A percentile compares a stretch with the other conserved stretches of the same genome.
Conservation (phyloP, 805 yeast genomes). For the Candida khao-thaluensis region DNA sequence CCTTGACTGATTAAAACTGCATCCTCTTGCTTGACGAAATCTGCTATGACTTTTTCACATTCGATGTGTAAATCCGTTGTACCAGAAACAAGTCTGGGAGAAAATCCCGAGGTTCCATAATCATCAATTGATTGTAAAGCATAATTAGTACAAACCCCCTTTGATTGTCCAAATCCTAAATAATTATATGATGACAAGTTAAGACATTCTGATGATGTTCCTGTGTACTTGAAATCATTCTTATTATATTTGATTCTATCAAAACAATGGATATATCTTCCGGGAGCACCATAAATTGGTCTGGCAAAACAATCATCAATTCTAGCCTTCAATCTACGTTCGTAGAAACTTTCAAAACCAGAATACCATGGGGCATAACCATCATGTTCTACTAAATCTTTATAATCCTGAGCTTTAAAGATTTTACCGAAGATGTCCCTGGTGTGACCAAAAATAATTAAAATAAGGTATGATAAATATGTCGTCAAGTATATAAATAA, state of each 20-base stretch:
- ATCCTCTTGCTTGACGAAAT: slow-evolving; percentile 88
- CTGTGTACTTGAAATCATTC: slow-evolving; percentile 67
- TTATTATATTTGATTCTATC: slow-evolving; percentile 72
- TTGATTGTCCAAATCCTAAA: slow-evolving; percentile 94
- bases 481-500: slow-evolving; percentile 76
- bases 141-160: slow-evolving; percentile 83
- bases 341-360: slow-evolving; percentile 89
- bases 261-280: slow-evolving; percentile 79
- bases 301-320: slow-evolving; percentile 93
- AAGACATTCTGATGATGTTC: slow-evolving; percentile 72
- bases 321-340: slow-evolving; percentile 86
- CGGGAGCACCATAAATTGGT: slow-evolving; percentile 98
- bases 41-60: slow-evolving; percentile 77
- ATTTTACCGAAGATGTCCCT: slow-evolving; percentile 83
- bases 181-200: slow-evolving; percentile 91
- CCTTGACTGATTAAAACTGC: slow-evolving; percentile 90
- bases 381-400: slow-evolving; percentile 68
- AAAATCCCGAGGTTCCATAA: slow-evolving; percentile 76
- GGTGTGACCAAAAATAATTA: slow-evolving; percentile 86
- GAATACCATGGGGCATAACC: slow-evolving; percentile 97
- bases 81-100: slow-evolving; percentile 75
- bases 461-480: slow-evolving; percentile 77
- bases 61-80: slow-evolving; percentile 69
- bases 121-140: slow-evolving; percentile 62
- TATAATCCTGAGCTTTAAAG: slow-evolving; percentile 64